These are phyloP conservation scores for Serpula lacrymans DNA, from an alignment of 768 basidiomycete genomes.

Conservation along the genomic window DNA sequence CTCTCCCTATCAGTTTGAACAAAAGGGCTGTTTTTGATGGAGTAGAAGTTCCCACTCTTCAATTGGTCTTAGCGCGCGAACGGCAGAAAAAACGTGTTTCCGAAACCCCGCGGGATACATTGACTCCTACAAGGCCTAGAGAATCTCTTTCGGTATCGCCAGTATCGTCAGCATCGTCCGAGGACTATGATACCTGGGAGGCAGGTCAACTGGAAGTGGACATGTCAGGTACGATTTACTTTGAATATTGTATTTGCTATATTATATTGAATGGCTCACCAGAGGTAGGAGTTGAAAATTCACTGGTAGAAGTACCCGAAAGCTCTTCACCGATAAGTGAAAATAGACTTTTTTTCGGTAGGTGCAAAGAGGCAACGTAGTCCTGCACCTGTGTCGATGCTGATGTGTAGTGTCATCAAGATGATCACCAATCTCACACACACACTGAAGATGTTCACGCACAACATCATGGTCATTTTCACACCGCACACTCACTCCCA, in stretches of 20 bases:
- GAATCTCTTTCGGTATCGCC: conserved; percentile 4
- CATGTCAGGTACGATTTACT: conserved; percentile 17
- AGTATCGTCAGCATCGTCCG: conserved; percentile 15
- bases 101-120: no score
- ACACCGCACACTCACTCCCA: conserved; percentile 6
- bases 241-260: not conserved
- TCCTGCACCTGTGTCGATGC: no score
- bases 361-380: no score
- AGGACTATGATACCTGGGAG: conserved; percentile 31
- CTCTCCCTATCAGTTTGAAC: conserved; percentile 14
- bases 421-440: no score
- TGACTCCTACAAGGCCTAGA: no score
- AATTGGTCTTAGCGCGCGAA: conserved; percentile 12
- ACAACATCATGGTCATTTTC: no score
- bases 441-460: no score
- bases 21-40: conserved; percentile 26
- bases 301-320: conserved; percentile 8
- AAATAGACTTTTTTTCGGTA: no score
- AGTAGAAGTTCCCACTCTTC: conserved; percentile 24
- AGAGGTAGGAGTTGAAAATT: conserved; percentile 23
- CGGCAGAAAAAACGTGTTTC: no score
- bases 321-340: conserved; percentile 8
- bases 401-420: no score
- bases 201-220: conserved; percentile 11
- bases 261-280: not conserved